Base-by-base conservation (phyloP, 1,284 basidiomycete species). In the Apiotrichum veenhuisii region DNA sequence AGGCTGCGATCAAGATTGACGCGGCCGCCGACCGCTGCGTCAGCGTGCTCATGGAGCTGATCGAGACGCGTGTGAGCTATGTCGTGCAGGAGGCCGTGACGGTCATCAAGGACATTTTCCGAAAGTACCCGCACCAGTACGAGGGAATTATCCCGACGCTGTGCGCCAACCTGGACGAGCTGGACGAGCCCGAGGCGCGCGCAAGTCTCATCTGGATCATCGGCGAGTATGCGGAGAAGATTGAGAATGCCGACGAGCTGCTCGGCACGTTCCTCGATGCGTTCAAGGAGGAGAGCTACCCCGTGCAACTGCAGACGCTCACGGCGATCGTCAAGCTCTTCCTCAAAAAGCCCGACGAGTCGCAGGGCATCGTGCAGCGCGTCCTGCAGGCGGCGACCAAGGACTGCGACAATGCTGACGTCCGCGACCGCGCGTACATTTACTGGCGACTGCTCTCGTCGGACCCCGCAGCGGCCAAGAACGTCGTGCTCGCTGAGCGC, bases 141-240 rank as follows among this genome's bases (percentile, higher is more conserved):
- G 94, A 98, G 77, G 89, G 88, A 45, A 87, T 98, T 68, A 97
- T 98, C 51, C 89, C 91, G 0, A 89, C 83, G 20, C 80, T 99
- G 18, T 98, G 94, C 76, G 87, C 92, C 71, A 87, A 97, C 73
- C 82, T 98, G 36, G 95, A 98, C 69, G 82, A 83, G 20, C 79
- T 98, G 45, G 95, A 98, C 67, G 95, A 98, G 74, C 89, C 95
- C 0, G 95, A 98, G 75, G 88, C 94, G 2, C 97, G 97, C 68
- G 89, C 94, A 1, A 88, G 94, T 2, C 92, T 98, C 84, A 86
- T 99, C 55, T 99, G 96, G 96, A 94, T 98, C 68, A 82, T 98
- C 51, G 96, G 96, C 1, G 92, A 99, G 77, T 98, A 94, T 70
- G 91, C 95, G 7, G 87, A 98, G 72, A 84, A 88, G 66, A 98